Evolutionary conservation across 441 rosid species (phyloP), one percentile per base, ranked within the genome.

Genomic region (Kokia cookei): DNA sequence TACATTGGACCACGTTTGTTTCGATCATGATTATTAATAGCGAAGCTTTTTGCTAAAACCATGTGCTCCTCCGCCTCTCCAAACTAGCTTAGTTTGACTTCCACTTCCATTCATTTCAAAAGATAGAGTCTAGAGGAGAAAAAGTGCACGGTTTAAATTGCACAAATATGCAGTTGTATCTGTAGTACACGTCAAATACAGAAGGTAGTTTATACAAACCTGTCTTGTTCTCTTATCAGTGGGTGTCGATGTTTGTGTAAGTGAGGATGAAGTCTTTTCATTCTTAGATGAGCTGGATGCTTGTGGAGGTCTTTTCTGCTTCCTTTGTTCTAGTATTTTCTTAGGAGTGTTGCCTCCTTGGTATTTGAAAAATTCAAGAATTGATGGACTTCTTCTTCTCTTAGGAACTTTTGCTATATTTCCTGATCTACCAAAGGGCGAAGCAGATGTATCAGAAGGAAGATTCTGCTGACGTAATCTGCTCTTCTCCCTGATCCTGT

Each of bases 381-480:
- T 86, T 3, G 98, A 92, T 27, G 96, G 90, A 80, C 92, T 91
- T 84, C 85, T 91, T 84, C 84, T 91, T 81, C 94, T 85, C 88
- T 85, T 89, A 42, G 60, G 72, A 67, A 60, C 83, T 75, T 84
- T 93, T 45, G 86, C 78, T 62, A 53, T 26, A 81, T 76, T 86
- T 72, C 83, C 79, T 32, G 85, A 70, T 64, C 72, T 50, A 61
- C 75, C 82, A 77, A 76, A 74, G 69, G 60, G 60, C 54, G 94
- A 79, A 72, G 86, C 71, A 84, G 84, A 68, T 73, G 82, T 53
- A 75, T 82, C 82, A 64, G 81, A 51, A 72, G 91, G 92, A 85
- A 86, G 88, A 73, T 87, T 75, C 78, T 85, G 91, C 82, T 77
- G 92, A 70, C 85, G 86, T 79, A 81, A 75, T 83, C 84, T 91